A percentile compares a stretch with the other conserved stretches of the same genome.
phyloP scores from a whole-genome alignment of 208 protist species.

The Wallacemonas sp. region DNA sequence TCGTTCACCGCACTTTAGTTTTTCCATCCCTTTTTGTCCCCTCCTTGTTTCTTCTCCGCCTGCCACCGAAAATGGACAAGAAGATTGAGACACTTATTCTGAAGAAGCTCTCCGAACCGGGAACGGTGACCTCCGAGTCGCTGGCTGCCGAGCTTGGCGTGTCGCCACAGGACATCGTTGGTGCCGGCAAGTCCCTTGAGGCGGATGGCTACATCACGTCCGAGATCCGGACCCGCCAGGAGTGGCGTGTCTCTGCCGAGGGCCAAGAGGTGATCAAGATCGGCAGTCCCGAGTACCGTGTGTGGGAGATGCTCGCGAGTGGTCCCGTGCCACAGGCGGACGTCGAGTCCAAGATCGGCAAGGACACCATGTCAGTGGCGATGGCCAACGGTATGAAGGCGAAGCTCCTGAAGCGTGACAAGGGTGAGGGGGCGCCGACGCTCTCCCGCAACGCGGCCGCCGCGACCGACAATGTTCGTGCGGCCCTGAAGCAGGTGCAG shows the following conservation, averaged over 20 bases:
- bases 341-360: constrained; percentile 58
- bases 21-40: constrained; percentile 18
- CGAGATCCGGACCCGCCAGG: constrained; percentile 47
- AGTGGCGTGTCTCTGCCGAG: constrained; percentile 80
- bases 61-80: constrained; percentile 16
- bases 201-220: constrained; percentile 77
- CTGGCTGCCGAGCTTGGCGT: constrained; percentile 54
- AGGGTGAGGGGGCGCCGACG: constrained; percentile 60
- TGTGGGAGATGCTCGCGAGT: constrained; percentile 54
- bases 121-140: constrained; percentile 45
- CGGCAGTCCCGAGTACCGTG: constrained; percentile 91
- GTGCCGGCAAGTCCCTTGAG: constrained; percentile 90
- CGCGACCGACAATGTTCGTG: constrained; percentile 38
- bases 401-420: constrained; percentile 90
- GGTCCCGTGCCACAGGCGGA: constrained; percentile 24
- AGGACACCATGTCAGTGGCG: constrained; percentile 67
- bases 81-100: constrained; percentile 45
- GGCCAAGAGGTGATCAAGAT: constrained; percentile 72
- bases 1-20: too few species aligned
- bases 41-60: constrained; percentile 4
- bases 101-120: constrained; percentile 30
- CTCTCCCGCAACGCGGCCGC: constrained; percentile 45
- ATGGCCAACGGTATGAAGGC: constrained; percentile 93
- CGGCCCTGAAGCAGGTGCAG: constrained; percentile 30
- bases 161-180: constrained; percentile 90